Conservation (phyloP, 176 grass and related monocot species). For the Echinochloa phyllopogon region DNA sequence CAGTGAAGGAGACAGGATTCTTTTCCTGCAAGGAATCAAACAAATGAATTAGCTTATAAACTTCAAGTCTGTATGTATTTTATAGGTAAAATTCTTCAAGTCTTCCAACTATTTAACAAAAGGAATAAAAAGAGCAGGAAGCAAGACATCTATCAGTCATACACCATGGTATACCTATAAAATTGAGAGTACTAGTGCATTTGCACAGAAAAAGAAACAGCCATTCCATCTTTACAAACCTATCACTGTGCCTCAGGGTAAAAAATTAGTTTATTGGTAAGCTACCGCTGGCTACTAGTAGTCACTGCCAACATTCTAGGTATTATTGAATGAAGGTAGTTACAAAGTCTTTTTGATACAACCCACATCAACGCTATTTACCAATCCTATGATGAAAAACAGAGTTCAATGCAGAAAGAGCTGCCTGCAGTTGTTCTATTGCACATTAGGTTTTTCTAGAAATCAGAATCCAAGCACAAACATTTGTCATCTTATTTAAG, state of each 20-base stretch:
- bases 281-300: slow-evolving; percentile 18
- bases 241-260: slow-evolving; percentile 4
- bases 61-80: not conserved
- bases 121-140: not conserved
- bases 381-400: not conserved
- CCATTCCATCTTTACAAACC: not conserved
- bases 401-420: not conserved
- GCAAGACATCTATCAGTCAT: not conserved
- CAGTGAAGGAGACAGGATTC: slow-evolving; percentile 6
- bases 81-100: not conserved
- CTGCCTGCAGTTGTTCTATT: not conserved
- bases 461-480: slow-evolving; percentile 10
- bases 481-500: slow-evolving; percentile 10
- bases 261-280: slow-evolving; percentile 7
- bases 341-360: not conserved
- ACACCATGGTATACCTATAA: slow-evolving; percentile 1
- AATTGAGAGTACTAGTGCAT: slow-evolving; percentile 14
- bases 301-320: not conserved
- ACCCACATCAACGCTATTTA: not conserved
- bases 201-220: not conserved
- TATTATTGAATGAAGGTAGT: not conserved
- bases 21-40: slow-evolving; percentile 46
- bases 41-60: not conserved
- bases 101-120: not conserved
- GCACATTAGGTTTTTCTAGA: not conserved